Evolutionary conservation across 805 yeast species (phyloP).

Genomic region (Schizosaccharomyces lindneri): DNA sequence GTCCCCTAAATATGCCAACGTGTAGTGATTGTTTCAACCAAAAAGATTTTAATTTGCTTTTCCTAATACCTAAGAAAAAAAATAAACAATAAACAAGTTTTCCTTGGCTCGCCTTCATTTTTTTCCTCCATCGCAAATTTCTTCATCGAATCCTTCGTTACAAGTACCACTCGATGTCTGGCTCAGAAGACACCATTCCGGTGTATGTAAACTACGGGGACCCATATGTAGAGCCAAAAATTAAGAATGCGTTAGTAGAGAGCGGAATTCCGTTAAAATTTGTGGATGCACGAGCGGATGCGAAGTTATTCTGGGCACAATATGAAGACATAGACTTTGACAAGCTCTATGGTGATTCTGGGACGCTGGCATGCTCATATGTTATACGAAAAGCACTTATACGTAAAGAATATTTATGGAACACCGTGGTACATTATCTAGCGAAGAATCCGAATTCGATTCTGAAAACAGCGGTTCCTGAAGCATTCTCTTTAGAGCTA

Average conservation of each 20-base stretch:
- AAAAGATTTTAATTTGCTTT: too few species aligned
- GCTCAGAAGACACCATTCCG: neutral
- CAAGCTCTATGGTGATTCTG: neutral
- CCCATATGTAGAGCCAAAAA: neutral
- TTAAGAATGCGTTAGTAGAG: neutral
- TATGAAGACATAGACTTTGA: constrained; percentile 1
- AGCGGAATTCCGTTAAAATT: neutral
- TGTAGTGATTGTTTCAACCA: too few species aligned
- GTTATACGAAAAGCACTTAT: constrained; percentile 57
- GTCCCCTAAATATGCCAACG: too few species aligned
- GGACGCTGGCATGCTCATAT: neutral
- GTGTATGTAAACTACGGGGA: neutral
- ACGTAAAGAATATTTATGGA: constrained; percentile 70
- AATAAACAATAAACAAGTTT: too few species aligned
- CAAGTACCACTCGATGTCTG: neutral
- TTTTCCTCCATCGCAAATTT: too few species aligned
- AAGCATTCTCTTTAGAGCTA: constrained; percentile 54
- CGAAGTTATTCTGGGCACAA: neutral
- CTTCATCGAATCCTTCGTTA: too few species aligned
- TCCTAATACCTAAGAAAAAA: too few species aligned
- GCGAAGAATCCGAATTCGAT: constrained; percentile 53
- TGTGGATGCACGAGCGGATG: neutral
- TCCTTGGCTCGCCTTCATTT: too few species aligned
- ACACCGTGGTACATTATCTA: constrained; percentile 47
- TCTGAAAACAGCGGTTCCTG: constrained; percentile 39